Base-by-base conservation (phyloP, 192 early-diverging fungal species). In the Linnemannia hyalina region DNA sequence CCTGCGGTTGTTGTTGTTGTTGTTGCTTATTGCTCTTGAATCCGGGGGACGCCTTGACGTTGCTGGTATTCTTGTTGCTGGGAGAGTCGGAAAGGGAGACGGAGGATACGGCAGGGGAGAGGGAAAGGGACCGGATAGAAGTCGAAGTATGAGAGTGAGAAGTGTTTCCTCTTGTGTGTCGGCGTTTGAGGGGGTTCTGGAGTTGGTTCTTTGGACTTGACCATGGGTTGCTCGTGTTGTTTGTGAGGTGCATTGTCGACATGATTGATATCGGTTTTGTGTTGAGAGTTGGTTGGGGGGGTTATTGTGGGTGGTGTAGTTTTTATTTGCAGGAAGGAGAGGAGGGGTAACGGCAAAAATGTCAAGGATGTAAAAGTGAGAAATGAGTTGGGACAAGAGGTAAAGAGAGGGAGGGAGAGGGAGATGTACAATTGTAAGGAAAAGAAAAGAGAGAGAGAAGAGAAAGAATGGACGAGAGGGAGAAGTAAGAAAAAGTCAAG, bases 91-190 rank as follows among this genome's bases (percentile, higher is more conserved):
- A 26, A 3, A 80, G 42, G 8, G 73, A 70, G 26, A 42, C 49
- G n/a, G 60, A 47, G 20, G 75, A 71, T 11, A 57, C 20, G 13
- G 76, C 9, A 23, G 78, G 78, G 0, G 74, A 75, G 1, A 68
- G 75, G 22, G 82, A 75, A 10, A 60, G 55, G 18, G 82, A 74
- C 26, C 38, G 68, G 32, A 69, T 52, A 20, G 74, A 78, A 16
- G 42, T 44, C 15, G 74, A 78, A 9, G 72, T 26, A 40, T 49
- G 78, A 6, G 78, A 85, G 32, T 72, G 44, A 13, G 41, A 18
- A 5, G 74, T 80, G 68, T 40, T 85, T 15, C 83, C 75, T 4
- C 83, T 74, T 7, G 55, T 85, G 49, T 85, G 74, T 32, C 83
- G 74, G 54, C 83, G 83, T 69, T 85, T 85, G 18, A 85, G 74